Base-by-base conservation (phyloP, 2,329 filamentous ascomycete species). In the Alternaria arborescens region DNA sequence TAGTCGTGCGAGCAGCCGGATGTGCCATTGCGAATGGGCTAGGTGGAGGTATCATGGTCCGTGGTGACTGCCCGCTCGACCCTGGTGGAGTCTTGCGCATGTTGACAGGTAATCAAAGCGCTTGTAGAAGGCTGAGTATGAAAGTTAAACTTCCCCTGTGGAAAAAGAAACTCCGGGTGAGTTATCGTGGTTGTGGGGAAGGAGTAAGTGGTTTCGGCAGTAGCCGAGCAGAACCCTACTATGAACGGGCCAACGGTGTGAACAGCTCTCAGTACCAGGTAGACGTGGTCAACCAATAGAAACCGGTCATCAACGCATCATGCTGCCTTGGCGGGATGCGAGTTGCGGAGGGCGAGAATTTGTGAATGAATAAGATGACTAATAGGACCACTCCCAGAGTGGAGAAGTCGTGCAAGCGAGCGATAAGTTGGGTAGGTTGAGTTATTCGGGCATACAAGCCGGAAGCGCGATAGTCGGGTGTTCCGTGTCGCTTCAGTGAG, bases 51-150 rank as follows among this genome's bases (percentile, higher is more conserved):
- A 79, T 70, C 68, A 75, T 72, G 46, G 63, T 68, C 42, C 73
- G 71, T 53, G 77, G 72, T 30, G 77, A 78, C 24, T 66, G 71
- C 52, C 68, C 71, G 42, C 71, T 72, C n/a, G 77, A 75, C 20
- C 57, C 63, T 47, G 75, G 67, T 52, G 77, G 72, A 52, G 78
- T 76, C 26, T 71, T 71, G 58, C 71, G 75, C 68, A 75, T 71
- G 18, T 46, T 62, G 48, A 48, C 48, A 22, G 63, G 58, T 26
- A 55, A 48, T 12, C 47, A 56, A 46, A 66, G 60, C 28, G 59
- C 36, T 46, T 62, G 65, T 53, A 52, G 67, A 40, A 36, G 16
- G 26, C 20, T 32, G 40, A 32, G 38, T 32, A 20, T 32, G 20
- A 22, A 38, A 30, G 36, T 43, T 41, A 5, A 42, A 28, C 50